phyloP scores from a whole-genome alignment of 139 green algal genomes.

The Zygnema cylindricum region DNA sequence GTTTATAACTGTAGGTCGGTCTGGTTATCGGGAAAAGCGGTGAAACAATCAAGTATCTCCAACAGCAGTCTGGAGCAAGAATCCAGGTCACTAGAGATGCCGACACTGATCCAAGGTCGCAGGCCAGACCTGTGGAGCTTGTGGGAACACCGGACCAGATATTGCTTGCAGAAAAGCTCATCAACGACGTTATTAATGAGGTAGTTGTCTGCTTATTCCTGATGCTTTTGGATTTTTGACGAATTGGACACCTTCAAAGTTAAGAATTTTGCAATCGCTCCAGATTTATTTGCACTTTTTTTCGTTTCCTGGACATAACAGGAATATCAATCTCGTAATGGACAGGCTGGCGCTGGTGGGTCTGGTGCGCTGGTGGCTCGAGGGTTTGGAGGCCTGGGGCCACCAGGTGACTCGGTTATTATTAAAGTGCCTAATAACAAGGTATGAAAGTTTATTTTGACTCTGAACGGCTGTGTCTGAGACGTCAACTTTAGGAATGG shows the following conservation, averaged over 20 bases:
- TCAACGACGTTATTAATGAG: slow-evolving; percentile 51
- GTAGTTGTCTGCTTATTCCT: neutral
- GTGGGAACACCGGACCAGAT: slow-evolving; percentile 55
- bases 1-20: slow-evolving; percentile 73
- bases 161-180: slow-evolving; percentile 44
- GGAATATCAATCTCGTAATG: too few relatives aligned
- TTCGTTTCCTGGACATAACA: too few relatives aligned
- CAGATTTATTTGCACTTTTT: too few relatives aligned
- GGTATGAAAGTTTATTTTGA: slow-evolving; percentile 36
- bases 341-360: slow-evolving; percentile 26
- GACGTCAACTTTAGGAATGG: too few relatives aligned
- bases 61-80: slow-evolving; percentile 82
- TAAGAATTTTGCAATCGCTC: too few relatives aligned
- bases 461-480: too few relatives aligned
- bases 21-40: slow-evolving; percentile 93
- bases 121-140: slow-evolving; percentile 40
- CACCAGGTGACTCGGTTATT: slow-evolving; percentile 3
- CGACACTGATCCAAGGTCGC: slow-evolving; percentile 39
- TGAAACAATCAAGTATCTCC: slow-evolving; percentile 94
- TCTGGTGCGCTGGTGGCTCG: slow-evolving; percentile 25
- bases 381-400: slow-evolving; percentile 25
- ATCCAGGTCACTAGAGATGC: slow-evolving; percentile 70
- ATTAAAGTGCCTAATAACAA: slow-evolving; percentile 60
- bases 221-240: neutral
- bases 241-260: neutral